Evolutionary conservation across 169 alveolate genomes (phyloP).

Genomic region (Cryptosporidium sp.): DNA sequence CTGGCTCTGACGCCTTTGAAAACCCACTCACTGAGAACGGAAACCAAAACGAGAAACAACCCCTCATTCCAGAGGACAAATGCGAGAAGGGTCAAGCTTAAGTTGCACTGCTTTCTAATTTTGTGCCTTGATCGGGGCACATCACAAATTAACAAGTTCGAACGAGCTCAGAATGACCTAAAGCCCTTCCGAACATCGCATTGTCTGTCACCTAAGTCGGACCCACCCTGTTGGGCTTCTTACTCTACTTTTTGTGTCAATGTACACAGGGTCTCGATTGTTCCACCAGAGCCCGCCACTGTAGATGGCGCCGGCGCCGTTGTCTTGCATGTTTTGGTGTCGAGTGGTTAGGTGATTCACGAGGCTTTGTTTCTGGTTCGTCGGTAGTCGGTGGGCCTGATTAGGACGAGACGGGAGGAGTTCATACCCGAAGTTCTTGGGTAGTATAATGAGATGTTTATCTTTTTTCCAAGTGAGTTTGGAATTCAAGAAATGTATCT

Average conservation of each 20-base stretch:
- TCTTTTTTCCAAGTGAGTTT: not conserved
- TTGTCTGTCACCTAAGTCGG: not conserved
- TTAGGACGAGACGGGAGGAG: not conserved
- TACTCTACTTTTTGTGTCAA: not conserved
- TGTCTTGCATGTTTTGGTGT: not conserved
- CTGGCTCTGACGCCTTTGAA: constrained; percentile 71
- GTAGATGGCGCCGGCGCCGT: not conserved
- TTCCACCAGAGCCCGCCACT: not conserved
- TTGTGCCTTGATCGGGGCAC: not conserved
- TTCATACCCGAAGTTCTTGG: not conserved
- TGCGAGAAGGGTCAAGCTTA: constrained; percentile 73
- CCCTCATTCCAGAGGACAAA: constrained; percentile 54
- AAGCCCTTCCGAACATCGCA: not conserved
- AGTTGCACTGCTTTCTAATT: not conserved
- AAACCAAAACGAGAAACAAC: constrained; percentile 57
- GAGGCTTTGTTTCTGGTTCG: not conserved
- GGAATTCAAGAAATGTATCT: not conserved
- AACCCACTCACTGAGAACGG: constrained; percentile 59
- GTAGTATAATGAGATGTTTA: not conserved
- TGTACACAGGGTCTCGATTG: not conserved
- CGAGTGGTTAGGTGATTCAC: not conserved
- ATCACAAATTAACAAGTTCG: constrained; percentile 5
- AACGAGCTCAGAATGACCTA: not conserved
- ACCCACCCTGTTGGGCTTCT: not conserved
- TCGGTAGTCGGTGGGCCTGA: constrained; percentile 1